Evolutionary conservation across 1,139 yeast species (phyloP), one percentile per base, ranked within the genome.

Genomic region (Nakaseomyces glabratus): DNA sequence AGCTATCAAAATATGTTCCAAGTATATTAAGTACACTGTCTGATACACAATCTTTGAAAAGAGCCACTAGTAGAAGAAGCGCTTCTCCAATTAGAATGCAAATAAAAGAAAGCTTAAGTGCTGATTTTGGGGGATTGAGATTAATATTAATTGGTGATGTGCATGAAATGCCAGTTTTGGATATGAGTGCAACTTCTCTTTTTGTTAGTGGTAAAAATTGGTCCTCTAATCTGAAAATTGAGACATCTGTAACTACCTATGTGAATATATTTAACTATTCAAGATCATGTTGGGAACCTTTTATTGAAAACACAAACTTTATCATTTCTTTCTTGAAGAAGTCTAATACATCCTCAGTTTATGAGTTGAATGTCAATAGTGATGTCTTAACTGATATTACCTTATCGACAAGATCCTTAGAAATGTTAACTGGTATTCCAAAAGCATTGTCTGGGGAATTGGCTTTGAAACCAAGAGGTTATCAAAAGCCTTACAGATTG

Each of bases 211-310:
- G 88, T 0, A 69, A 73, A 36, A 84, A 90, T 51, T 93, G 99
- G 99, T 81, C 95, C 0, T 77, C 93, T 1, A 93, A 85, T 45
- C 60, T 84, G 37, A 77, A 74, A 47, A 84, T 88, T 1, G 81
- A 78, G 42, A 67, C 81, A 0, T 74, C 74, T 20, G 60, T 88
- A 20, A 84, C 77, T 46, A 71, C 86, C 0, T 75, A 66, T 45
- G 71, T 82, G 9, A 90, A 88, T 55, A 76, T 88, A 16, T 90
- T 81, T 65, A 90, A 90, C 55, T 88, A 88, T 53, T 74, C 96
- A 0, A 76, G 85, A 46, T 86, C 97, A 0, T 75, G 93, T 1
- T 93, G 99, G 99, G 98, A 93, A 49, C 97, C 98, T 0, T 63
- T 93, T 31, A 58, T 90, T 33, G 98, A 93, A 49, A 78, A 90